Base-by-base conservation (phyloP, 2,329 filamentous ascomycete species). In the Cryphonectria parasitica region DNA sequence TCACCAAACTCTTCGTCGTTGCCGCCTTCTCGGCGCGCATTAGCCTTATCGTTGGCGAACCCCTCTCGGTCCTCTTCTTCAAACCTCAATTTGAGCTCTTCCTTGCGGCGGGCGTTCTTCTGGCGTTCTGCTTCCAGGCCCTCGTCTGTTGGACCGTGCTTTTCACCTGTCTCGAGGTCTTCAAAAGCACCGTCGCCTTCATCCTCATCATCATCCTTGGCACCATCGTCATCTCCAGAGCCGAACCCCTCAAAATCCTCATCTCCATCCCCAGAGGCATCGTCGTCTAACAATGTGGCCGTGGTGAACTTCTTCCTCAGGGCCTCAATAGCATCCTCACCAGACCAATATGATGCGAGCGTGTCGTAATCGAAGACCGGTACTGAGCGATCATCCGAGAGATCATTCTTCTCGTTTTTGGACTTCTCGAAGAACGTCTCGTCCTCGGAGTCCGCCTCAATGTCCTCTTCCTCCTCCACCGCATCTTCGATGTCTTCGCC, bases 31-130 rank as follows among this genome's bases (percentile, higher is more conserved):
- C 89, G 86, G 49, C 91, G 88, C 15, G 92, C 92, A 66, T 91
- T 89, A 39, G 92, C 90, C 78, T 97, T 97, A 81, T 96, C 94
- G 77, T 97, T 97, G 77, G 92, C 90, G 79, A 98, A 95, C 0
- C 96, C 96, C 78, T 99, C 96, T n/a, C 93, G 89, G 78, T 99
- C 96, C 84, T 99, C 96, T 80, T 98, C 95, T 78, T 99, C 96
- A 78, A 99, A 99, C 1, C 97, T 90, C 67, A 97, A 85, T 79
- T 94, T 97, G 67, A 99, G 88, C 79, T 99, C 96, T 81, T 98
- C 96, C 81, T 99, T 99, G 74, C 93, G 88, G 74, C 90, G 89
- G 1, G 96, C 96, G 77, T 99, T 99, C 80, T 89, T 92, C 75
- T 94, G 93, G 75, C 96, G 92, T 82, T 99, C 96, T 3, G 90